phyloP scores from a whole-genome alignment of 2,329 filamentous ascomycete species.

The Cercospora zeae-maydis region DNA sequence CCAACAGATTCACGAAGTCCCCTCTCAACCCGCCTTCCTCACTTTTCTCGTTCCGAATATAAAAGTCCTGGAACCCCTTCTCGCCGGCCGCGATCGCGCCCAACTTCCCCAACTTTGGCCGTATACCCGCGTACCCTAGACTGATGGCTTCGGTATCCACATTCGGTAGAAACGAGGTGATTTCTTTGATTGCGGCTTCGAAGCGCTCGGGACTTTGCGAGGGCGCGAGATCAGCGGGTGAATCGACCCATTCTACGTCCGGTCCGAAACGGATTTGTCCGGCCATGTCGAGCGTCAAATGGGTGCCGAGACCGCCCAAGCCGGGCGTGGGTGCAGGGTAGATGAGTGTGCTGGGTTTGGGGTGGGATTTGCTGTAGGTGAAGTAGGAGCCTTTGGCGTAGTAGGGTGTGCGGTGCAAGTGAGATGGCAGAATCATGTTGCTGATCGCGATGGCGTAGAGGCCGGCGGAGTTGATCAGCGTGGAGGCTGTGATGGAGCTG shows the following conservation, averaged over 20 bases:
- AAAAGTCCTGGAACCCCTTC: constrained; percentile 77
- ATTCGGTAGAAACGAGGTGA: constrained; percentile 72
- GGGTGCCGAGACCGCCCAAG: constrained; percentile 80
- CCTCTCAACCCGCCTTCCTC: constrained; percentile 61
- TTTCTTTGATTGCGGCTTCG: constrained; percentile 66
- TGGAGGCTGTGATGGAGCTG: constrained; percentile 64
- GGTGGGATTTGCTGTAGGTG: constrained; percentile 66
- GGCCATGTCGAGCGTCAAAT: constrained; percentile 83
- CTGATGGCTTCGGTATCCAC: constrained; percentile 64
- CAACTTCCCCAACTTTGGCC: constrained; percentile 72
- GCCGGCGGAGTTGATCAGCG: constrained; percentile 80
- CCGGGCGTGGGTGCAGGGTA: constrained; percentile 85
- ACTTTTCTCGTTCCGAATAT: constrained; percentile 72
- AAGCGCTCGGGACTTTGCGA: constrained; percentile 62
- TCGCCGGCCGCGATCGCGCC: constrained; percentile 58
- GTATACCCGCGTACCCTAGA: constrained; percentile 86
- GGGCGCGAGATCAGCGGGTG: constrained; percentile 60
- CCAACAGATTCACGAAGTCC: constrained; percentile 78
- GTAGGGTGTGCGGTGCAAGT: constrained; percentile 58
- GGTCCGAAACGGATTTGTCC: constrained; percentile 88
- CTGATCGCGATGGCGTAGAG: constrained; percentile 71
- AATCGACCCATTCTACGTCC: constrained; percentile 87
- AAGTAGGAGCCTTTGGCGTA: constrained; percentile 98
- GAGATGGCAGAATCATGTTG: constrained; percentile 70
- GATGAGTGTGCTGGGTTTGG: constrained; percentile 68